Conservation (phyloP, 148 eudicot genomes). For the Amaranthus palmeri region DNA sequence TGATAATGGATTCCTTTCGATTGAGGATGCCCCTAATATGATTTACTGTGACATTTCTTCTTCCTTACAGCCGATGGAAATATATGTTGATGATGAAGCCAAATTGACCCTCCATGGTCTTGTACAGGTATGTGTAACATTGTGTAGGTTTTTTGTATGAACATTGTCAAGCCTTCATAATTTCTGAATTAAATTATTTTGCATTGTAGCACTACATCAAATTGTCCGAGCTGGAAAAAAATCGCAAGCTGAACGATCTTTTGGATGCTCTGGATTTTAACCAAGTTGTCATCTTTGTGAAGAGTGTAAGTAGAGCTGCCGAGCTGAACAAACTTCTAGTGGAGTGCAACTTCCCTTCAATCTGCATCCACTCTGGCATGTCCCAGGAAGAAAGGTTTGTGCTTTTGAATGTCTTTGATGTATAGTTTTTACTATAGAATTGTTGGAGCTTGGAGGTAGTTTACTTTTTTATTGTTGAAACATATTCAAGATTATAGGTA, state of each 20-base stretch:
- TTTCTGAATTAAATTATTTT: too few species aligned
- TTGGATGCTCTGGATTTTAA: constrained; percentile 95
- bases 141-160: too few species aligned
- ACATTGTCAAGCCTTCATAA: too few species aligned
- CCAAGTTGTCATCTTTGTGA: constrained; percentile 89
- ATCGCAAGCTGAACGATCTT: constrained; percentile 84
- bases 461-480: too few species aligned
- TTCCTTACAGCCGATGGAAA: constrained; percentile 97
- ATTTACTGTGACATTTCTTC: constrained; percentile 58
- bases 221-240: constrained; percentile 76
- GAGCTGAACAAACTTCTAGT: constrained; percentile 88
- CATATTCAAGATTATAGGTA: too few species aligned
- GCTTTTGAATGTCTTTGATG: not conserved
- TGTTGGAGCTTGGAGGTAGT: too few species aligned
- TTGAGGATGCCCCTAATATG: constrained; percentile 63
- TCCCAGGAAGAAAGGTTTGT: constrained; percentile 89
- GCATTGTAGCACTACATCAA: constrained; percentile 80
- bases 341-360: constrained; percentile 94
- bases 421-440: too few species aligned
- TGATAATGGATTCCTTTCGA: constrained; percentile 66
- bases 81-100: constrained; percentile 97
- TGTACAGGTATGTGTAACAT: constrained; percentile 62
- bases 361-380: constrained; percentile 97
- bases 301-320: constrained; percentile 82
- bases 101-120: constrained; percentile 97